Conservation (phyloP, 1,284 basidiomycete genomes). For the Naganishia sp. region DNA sequence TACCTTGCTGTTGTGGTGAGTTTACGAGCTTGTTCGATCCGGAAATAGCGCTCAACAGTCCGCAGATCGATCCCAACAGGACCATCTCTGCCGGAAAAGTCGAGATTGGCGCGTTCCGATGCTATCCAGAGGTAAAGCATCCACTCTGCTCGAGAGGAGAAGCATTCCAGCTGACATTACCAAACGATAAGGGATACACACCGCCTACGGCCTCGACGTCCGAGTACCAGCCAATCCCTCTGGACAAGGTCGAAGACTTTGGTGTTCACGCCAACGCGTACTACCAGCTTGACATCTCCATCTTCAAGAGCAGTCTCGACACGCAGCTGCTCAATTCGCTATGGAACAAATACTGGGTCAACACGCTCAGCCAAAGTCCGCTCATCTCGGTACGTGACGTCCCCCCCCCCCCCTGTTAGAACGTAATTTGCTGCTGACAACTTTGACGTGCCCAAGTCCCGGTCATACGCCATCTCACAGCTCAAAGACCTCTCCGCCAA, state of each 20-base stretch:
- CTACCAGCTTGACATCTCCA: conserved; percentile 88
- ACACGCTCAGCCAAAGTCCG: conserved; percentile 86
- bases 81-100: conserved; percentile 97
- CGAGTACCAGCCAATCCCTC: conserved; percentile 86
- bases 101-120: conserved; percentile 97
- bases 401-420: not conserved
- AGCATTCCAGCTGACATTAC: not conserved
- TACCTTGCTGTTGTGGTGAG: conserved; percentile 92
- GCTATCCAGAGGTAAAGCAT: conserved; percentile 74
- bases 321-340: conserved; percentile 80
- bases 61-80: conserved; percentile 94
- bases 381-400: conserved; percentile 72
- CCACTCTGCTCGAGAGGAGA: not conserved
- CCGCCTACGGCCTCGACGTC: conserved; percentile 73
- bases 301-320: conserved; percentile 89
- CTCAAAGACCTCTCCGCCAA: conserved; percentile 85
- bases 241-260: conserved; percentile 94
- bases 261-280: conserved; percentile 98
- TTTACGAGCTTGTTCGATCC: not conserved
- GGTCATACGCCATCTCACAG: conserved; percentile 85
- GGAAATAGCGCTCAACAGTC: not conserved
- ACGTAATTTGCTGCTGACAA: not conserved
- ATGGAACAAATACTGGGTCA: conserved; percentile 99
- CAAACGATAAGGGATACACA: conserved; percentile 64
- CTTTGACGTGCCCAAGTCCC: conserved; percentile 63